Conservation (phyloP, 176 grass and related monocot genomes). For the Neostapfia colusana region DNA sequence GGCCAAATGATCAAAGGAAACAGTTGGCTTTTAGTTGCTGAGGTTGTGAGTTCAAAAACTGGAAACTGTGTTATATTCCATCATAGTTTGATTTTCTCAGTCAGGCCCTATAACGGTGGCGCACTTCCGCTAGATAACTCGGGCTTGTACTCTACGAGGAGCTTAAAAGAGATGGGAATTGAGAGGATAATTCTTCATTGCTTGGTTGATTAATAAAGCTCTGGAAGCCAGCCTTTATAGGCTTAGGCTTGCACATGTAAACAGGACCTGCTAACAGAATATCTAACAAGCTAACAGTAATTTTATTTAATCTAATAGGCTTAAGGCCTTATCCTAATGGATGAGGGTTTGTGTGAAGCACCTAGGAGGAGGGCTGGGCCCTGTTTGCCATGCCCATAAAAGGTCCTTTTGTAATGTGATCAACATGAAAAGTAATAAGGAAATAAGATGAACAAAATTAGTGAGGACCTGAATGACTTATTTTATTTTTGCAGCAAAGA, state of each 20-base stretch:
- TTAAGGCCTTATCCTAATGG: not conserved
- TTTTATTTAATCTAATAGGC: not conserved
- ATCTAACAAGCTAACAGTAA: not conserved
- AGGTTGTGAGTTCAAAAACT: conserved; percentile 16
- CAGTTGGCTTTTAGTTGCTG: not conserved
- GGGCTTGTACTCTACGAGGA: not conserved
- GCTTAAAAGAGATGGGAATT: not conserved
- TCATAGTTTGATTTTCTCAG: conserved; percentile 20
- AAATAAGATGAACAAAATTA: not conserved
- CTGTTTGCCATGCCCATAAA: not conserved
- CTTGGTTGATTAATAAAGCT: not conserved
- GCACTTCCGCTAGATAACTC: not conserved
- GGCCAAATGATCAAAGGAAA: conserved; percentile 10
- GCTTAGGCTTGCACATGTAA: not conserved
- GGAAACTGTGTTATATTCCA: not conserved
- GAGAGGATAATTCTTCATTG: not conserved
- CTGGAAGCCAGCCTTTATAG: not conserved
- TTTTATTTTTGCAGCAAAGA: conserved; percentile 23
- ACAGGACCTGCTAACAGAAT: not conserved
- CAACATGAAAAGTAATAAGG: not conserved
- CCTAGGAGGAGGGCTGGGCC: not conserved
- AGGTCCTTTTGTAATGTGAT: not conserved
- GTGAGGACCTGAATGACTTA: not conserved
- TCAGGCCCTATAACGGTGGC: not conserved
- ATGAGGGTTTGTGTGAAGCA: not conserved